Percentiles rank a stretch among this genome's conserved stretches.
phyloP scores from a whole-genome alignment of 2,329 filamentous ascomycete species.

The Alternaria brassicicola region DNA sequence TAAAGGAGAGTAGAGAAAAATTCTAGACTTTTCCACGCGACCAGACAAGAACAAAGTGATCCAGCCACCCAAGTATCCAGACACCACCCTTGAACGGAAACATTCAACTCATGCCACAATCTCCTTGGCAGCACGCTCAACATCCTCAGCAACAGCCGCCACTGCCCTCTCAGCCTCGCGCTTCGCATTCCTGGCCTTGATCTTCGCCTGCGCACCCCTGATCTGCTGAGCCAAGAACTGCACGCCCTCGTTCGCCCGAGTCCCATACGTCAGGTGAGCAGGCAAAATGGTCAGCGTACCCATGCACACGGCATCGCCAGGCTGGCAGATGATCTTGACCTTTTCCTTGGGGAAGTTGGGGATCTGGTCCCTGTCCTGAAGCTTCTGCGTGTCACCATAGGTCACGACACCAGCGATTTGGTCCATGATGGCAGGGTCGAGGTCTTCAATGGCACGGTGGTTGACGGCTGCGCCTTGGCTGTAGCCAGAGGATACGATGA shows the following conservation, averaged over 20 bases:
- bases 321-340: slow-evolving; percentile 57
- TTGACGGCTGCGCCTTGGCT: slow-evolving; percentile 45
- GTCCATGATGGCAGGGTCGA: slow-evolving; percentile 31
- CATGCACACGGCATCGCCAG: slow-evolving; percentile 59
- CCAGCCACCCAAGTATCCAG: slow-evolving; percentile 5
- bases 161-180: slow-evolving; percentile 21
- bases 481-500: slow-evolving; percentile 44
- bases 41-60: slow-evolving; percentile 1
- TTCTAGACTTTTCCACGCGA: neutral
- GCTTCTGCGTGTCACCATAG: slow-evolving; percentile 56
- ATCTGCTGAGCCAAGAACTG: slow-evolving; percentile 38
- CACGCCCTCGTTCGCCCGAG: slow-evolving; percentile 35
- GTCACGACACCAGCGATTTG: slow-evolving; percentile 52
- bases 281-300: slow-evolving; percentile 49
- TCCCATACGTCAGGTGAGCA: slow-evolving; percentile 41
- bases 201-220: slow-evolving; percentile 33
- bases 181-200: slow-evolving; percentile 38
- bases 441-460: slow-evolving; percentile 41
- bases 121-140: slow-evolving; percentile 3
- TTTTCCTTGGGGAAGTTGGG: slow-evolving; percentile 51
- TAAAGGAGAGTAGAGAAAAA: neutral
- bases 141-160: neutral
- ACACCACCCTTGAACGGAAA: neutral
- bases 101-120: slow-evolving; percentile 1
- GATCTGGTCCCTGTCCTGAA: slow-evolving; percentile 50